Conservation (phyloP, 129 eudicot species). For the Lonicera japonica region DNA sequence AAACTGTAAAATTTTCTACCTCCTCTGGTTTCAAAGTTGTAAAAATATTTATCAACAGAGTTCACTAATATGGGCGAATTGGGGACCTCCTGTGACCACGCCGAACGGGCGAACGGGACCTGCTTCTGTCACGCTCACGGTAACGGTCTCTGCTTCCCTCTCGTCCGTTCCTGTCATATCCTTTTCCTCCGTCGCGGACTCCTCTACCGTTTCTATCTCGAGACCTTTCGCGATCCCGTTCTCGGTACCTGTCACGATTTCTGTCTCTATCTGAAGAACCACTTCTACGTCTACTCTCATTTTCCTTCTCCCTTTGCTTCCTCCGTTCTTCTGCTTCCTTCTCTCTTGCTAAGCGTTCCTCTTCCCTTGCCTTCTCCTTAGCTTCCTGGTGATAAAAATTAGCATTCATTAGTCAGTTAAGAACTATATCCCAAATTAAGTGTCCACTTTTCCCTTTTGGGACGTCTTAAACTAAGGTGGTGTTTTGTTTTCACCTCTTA, state of each 20-base stretch:
- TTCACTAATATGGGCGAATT: conserved; percentile 32
- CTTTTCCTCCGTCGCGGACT: conserved; percentile 49
- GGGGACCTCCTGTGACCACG: conserved; percentile 56
- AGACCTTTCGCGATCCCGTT: conserved; percentile 22
- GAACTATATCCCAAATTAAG: too few relatives aligned
- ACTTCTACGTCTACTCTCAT: conserved; percentile 49
- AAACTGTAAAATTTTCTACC: conserved; percentile 53
- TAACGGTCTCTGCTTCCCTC: conserved; percentile 45
- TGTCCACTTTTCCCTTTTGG: too few relatives aligned
- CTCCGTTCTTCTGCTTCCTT: conserved; percentile 85
- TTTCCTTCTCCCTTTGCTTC: conserved; percentile 67
- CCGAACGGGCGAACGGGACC: conserved; percentile 72
- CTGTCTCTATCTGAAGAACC: conserved; percentile 69
- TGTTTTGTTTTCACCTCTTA: too few relatives aligned
- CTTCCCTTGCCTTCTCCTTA: conserved; percentile 93
- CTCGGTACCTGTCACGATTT: conserved; percentile 32
- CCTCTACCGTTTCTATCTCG: conserved; percentile 61
- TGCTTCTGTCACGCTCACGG: conserved; percentile 64
- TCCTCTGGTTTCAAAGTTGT: conserved; percentile 43
- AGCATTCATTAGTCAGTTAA: too few relatives aligned
- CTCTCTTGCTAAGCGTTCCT: conserved; percentile 81
- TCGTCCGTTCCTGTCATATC: conserved; percentile 52
- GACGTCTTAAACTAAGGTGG: too few relatives aligned
- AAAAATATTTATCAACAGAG: conserved; percentile 17
- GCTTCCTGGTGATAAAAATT: conserved; percentile 47